Conservation (phyloP, 331 rosid genomes). For the Acacia pycnantha region DNA sequence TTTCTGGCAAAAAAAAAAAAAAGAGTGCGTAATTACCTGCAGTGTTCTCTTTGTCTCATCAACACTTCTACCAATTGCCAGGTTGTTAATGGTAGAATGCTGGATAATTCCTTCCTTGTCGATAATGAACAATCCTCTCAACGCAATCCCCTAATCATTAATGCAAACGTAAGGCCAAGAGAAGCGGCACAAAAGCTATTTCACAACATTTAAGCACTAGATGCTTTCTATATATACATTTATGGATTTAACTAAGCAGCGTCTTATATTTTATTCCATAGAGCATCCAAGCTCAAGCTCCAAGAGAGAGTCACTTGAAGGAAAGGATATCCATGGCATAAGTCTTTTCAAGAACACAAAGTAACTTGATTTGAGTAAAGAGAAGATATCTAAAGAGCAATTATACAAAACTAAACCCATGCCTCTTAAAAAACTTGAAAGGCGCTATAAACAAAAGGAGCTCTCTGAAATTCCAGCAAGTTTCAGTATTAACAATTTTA, state of each 20-base stretch:
- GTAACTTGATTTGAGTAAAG: not conserved
- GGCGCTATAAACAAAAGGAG: not conserved
- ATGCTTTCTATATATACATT: conserved; percentile 2
- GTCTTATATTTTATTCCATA: conserved; percentile 14
- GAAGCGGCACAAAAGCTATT: conserved; percentile 17
- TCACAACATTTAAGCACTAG: conserved; percentile 22
- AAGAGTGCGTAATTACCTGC: conserved; percentile 59
- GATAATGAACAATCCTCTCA: conserved; percentile 93
- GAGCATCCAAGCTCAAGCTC: conserved; percentile 5
- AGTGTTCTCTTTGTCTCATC: conserved; percentile 98
- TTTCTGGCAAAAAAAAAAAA: too few species aligned
- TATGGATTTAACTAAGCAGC: conserved; percentile 4
- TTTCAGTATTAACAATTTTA: not conserved
- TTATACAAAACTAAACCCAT: not conserved
- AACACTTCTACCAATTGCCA: conserved; percentile 93
- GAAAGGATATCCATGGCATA: conserved; percentile 9
- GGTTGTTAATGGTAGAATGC: conserved; percentile 97
- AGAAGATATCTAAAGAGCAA: not conserved
- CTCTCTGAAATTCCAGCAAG: conserved; percentile 2
- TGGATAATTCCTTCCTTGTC: conserved; percentile 98
- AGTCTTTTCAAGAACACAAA: not conserved
- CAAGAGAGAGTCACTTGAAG: not conserved
- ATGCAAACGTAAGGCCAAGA: conserved; percentile 21
- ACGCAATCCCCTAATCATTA: conserved; percentile 70
- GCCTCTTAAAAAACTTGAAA: not conserved